Evolutionary conservation across 2,329 filamentous ascomycete genomes (phyloP).

Genomic region (Parafenestella ontariensis): DNA sequence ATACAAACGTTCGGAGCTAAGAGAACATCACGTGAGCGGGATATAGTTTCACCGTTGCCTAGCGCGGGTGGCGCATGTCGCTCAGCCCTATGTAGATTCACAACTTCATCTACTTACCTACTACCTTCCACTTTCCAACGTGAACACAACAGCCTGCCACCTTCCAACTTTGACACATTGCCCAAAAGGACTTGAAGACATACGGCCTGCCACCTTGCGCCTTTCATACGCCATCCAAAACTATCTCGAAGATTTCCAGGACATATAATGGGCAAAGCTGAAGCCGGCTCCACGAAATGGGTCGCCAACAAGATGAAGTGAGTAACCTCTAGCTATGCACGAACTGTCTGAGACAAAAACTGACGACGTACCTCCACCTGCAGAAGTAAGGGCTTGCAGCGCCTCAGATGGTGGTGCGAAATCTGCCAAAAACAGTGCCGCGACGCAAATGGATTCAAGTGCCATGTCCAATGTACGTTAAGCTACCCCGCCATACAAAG

Average conservation of each 20-base stretch:
- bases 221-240: slow-evolving; percentile 5
- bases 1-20: too few relatives aligned
- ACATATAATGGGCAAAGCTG: slow-evolving; percentile 86
- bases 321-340: too few relatives aligned
- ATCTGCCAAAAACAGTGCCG: slow-evolving; percentile 78
- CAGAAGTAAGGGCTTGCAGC: too few relatives aligned
- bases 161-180: too few relatives aligned
- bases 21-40: too few relatives aligned
- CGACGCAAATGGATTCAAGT: slow-evolving; percentile 75
- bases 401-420: slow-evolving; percentile 90
- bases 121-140: not conserved
- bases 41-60: not conserved
- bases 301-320: slow-evolving; percentile 89
- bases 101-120: not conserved
- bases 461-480: slow-evolving; percentile 85
- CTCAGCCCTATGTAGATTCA: slow-evolving; percentile 13
- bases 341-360: too few relatives aligned
- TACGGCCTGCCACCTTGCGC: too few relatives aligned
- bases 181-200: too few relatives aligned
- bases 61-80: slow-evolving; percentile 9
- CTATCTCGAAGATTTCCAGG: too few relatives aligned
- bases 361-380: too few relatives aligned
- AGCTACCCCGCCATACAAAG: too few relatives aligned
- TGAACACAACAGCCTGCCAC: not conserved
- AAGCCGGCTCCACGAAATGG: slow-evolving; percentile 89